Percentiles rank a stretch among this genome's conserved stretches.
These are phyloP conservation scores for Azolla pinnata DNA, from an alignment of 75 land plant genomes.

Conservation along the genomic window DNA sequence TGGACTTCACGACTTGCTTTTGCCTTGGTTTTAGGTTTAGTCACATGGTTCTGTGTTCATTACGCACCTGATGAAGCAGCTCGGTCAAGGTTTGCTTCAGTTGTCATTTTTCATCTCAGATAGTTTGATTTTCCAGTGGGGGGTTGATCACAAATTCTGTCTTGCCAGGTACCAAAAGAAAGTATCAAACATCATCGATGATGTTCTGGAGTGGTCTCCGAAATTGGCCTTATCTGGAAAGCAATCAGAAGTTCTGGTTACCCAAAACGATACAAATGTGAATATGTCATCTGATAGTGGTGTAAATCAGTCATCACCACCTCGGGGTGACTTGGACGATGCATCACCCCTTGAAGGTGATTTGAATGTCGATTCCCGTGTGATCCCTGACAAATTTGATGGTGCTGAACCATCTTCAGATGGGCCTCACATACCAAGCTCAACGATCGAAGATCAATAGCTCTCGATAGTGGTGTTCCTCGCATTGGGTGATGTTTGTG, in stretches of 20 bases:
- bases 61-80: constrained; percentile 99
- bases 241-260: constrained; percentile 39
- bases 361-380: too few relatives aligned
- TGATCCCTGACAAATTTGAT: too few relatives aligned
- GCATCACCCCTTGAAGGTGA: too few relatives aligned
- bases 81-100: constrained; percentile 56
- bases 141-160: constrained; percentile 7
- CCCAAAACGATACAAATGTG: constrained; percentile 17
- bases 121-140: constrained; percentile 2
- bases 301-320: background rate
- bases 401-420: too few relatives aligned
- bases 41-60: constrained; percentile 62
- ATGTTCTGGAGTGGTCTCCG: constrained; percentile 92
- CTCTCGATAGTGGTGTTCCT: too few relatives aligned
- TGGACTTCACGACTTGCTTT: constrained; percentile 82
- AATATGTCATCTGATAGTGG: background rate
- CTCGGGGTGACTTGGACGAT: too few relatives aligned
- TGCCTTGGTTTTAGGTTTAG: constrained; percentile 42
- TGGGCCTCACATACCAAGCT: too few relatives aligned
- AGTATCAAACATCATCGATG: constrained; percentile 92
- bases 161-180: constrained; percentile 73
- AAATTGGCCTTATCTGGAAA: constrained; percentile 77
- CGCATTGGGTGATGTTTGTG: too few relatives aligned
- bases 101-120: background rate
- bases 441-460: too few relatives aligned